Evolutionary conservation across 2,329 filamentous ascomycete genomes (phyloP).

Genomic region (Diaporthe eres): DNA sequence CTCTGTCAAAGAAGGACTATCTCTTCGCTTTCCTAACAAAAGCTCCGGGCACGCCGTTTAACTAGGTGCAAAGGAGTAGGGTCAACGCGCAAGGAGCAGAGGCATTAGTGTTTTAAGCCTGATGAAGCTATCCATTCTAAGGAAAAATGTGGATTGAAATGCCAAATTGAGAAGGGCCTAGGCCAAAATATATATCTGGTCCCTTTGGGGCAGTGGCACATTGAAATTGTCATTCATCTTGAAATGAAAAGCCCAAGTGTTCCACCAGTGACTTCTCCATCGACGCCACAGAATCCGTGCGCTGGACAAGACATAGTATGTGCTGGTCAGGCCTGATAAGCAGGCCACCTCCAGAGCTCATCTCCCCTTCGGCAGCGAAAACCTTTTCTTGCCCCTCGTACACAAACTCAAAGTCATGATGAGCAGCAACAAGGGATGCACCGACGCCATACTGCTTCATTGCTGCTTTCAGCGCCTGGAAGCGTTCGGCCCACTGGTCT

Average conservation of each 20-base stretch:
- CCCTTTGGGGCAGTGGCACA: neutral
- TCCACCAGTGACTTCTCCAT: conserved; percentile 5
- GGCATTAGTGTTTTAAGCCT: neutral
- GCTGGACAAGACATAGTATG: neutral
- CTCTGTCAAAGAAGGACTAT: conserved; percentile 70
- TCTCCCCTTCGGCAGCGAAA: neutral
- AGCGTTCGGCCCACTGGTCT: neutral
- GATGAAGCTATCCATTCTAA: neutral
- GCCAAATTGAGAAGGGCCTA: neutral
- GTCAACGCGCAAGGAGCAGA: neutral
- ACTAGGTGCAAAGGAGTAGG: neutral
- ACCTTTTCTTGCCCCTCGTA: neutral
- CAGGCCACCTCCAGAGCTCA: conserved; percentile 10
- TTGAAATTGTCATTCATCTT: neutral
- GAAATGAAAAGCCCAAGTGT: neutral
- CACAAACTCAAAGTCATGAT: conserved; percentile 25
- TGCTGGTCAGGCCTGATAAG: conserved; percentile 36
- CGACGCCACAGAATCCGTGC: neutral
- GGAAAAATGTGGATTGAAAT: too few species aligned
- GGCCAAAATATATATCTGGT: neutral
- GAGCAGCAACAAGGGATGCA: neutral
- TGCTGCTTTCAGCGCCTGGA: neutral
- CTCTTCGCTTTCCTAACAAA: conserved; percentile 47
- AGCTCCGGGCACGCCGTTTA: neutral
- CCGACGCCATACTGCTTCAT: neutral